A percentile compares a stretch with the other conserved stretches of the same genome.
phyloP scores from a whole-genome alignment of 1,284 basidiomycete species.

The Malassezia caprae region DNA sequence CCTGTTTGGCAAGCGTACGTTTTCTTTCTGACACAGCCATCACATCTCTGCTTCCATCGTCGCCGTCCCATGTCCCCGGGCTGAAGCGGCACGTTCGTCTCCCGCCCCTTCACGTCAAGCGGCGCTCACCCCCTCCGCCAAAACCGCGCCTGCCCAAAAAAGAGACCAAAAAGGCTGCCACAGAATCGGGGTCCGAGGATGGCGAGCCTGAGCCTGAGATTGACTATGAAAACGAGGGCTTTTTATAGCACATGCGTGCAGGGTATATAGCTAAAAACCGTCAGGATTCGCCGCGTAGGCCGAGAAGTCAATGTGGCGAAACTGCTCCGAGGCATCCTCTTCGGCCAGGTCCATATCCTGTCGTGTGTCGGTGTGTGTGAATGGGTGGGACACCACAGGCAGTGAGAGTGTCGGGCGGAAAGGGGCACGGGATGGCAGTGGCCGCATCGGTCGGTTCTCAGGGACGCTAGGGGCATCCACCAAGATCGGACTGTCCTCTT shows the following conservation, averaged over 20 bases:
- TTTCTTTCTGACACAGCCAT: neutral
- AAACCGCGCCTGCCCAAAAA: conserved; percentile 3
- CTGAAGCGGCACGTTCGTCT: conserved; percentile 2
- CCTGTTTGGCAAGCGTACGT: conserved; percentile 18
- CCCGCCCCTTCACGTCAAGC: conserved; percentile 12
- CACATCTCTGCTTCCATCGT: neutral
- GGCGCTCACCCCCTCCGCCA: conserved; percentile 9
- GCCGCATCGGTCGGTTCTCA: conserved; percentile 2
- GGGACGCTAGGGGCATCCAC: neutral
- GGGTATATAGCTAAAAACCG: conserved; percentile 9
- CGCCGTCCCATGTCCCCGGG: neutral
- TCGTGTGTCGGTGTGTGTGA: neutral
- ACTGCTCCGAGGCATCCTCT: neutral
- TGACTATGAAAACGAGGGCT: conserved; percentile 18
- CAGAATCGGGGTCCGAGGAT: neutral
- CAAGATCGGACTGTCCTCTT: neutral
- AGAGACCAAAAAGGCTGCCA: neutral
- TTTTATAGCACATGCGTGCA: conserved; percentile 1
- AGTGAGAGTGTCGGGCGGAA: conserved; percentile 9
- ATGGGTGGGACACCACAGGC: neutral
- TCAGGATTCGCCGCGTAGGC: conserved; percentile 11
- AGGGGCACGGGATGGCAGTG: conserved; percentile 6
- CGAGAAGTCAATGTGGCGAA: conserved; percentile 9
- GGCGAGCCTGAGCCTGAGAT: conserved; percentile 6
- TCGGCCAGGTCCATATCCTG: neutral